Percentiles rank a stretch among this genome's conserved stretches.
These are phyloP conservation scores for Candida alai DNA, from an alignment of 805 yeast species.

Conservation along the genomic window DNA sequence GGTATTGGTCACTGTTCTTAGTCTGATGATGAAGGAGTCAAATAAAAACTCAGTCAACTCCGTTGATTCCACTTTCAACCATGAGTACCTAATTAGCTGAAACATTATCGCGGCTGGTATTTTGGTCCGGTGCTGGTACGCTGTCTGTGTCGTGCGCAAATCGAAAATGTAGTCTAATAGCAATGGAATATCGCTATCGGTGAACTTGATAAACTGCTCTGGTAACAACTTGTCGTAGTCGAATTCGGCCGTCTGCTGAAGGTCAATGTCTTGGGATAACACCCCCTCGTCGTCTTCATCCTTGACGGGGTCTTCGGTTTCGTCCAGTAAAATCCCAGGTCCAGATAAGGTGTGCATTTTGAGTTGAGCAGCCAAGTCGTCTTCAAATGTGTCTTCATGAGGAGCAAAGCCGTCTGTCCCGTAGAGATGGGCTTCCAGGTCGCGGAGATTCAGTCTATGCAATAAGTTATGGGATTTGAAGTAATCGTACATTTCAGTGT, in stretches of 20 bases:
- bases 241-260: constrained; percentile 38
- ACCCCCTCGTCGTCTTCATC: constrained; percentile 26
- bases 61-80: constrained; percentile 49
- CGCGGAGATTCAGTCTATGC: no score
- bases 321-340: constrained; percentile 9
- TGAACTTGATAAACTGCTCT: constrained; percentile 58
- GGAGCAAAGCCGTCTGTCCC: constrained; percentile 15
- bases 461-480: constrained; percentile 49
- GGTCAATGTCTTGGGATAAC: constrained; percentile 24
- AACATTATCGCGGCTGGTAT: constrained; percentile 68
- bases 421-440: constrained; percentile 10
- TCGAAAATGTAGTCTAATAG: constrained; percentile 46
- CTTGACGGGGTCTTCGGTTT: constrained; percentile 12
- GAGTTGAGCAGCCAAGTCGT: constrained; percentile 31
- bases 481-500: constrained; percentile 51
- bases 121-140: constrained; percentile 44
- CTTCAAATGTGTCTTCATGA: constrained; percentile 27
- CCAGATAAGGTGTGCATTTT: constrained; percentile 30
- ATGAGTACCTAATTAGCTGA: constrained; percentile 69
- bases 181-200: constrained; percentile 52
- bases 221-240: constrained; percentile 53
- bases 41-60: constrained; percentile 56
- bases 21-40: constrained; percentile 57
- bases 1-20: constrained; percentile 56
- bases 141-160: constrained; percentile 36